phyloP scores from a whole-genome alignment of 345 rosid genomes.

The Punica granatum region DNA sequence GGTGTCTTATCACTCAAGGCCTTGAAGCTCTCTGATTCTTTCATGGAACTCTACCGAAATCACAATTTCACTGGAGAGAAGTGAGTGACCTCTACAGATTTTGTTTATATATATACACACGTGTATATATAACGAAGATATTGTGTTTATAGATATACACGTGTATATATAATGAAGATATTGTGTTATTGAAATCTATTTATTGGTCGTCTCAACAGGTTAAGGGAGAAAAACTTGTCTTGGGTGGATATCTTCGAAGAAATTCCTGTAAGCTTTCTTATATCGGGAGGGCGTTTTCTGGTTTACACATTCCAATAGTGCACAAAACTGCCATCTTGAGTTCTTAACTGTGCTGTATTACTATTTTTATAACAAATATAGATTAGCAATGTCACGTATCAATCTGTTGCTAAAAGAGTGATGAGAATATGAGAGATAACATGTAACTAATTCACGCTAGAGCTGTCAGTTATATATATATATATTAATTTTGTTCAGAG shows the following conservation, averaged over 20 bases:
- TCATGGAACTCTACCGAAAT: conserved; percentile 80
- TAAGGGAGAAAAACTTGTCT: conserved; percentile 97
- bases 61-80: conserved; percentile 91
- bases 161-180: conserved; percentile 10
- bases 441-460: not conserved
- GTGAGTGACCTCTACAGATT: conserved; percentile 33
- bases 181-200: not conserved
- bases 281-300: not conserved
- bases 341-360: not conserved
- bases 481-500: too few species aligned
- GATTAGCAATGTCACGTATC: not conserved
- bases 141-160: too few species aligned
- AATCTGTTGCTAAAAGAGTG: not conserved
- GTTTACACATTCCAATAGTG: not conserved
- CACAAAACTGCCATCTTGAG: not conserved
- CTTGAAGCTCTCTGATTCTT: conserved; percentile 92
- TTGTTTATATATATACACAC: conserved; percentile 2
- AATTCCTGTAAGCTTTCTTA: conserved; percentile 70
- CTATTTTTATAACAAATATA: not conserved
- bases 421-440: not conserved
- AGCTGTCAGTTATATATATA: not conserved
- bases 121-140: conserved; percentile 10
- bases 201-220: conserved; percentile 29
- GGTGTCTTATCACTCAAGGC: conserved; percentile 96
- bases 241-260: conserved; percentile 99